Percentiles rank a stretch among this genome's conserved stretches.
These are phyloP conservation scores for Neurospora sp. DNA, from an alignment of 495 filamentous ascomycete genomes.

Conservation along the genomic window DNA sequence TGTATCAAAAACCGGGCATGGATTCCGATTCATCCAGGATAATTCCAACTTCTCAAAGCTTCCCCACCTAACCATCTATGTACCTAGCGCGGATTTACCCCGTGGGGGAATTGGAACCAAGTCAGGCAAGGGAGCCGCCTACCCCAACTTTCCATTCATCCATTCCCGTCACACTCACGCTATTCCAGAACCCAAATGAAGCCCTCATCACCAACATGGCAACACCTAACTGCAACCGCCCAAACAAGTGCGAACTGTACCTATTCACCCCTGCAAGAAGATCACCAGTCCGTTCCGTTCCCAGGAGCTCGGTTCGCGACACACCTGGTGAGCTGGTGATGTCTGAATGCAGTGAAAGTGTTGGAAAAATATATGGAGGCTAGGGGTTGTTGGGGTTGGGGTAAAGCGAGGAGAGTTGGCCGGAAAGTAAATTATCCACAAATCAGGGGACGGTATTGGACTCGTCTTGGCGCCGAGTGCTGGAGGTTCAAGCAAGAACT, in stretches of 20 bases:
- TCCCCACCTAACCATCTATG: background rate
- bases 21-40: background rate
- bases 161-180: no score
- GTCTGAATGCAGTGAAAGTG: background rate
- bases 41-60: background rate
- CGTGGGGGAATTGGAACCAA: background rate
- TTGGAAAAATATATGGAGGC: background rate
- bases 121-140: background rate
- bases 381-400: background rate
- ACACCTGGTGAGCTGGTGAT: background rate
- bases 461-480: background rate
- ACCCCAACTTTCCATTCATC: background rate
- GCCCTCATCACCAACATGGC: background rate
- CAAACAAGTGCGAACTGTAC: background rate
- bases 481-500: background rate
- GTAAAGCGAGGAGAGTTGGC: background rate
- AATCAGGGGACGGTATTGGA: background rate
- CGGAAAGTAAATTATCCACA: slow-evolving; percentile 8
- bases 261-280: background rate
- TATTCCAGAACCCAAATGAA: background rate
- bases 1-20: background rate
- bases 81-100: background rate
- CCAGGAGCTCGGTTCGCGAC: background rate
- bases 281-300: background rate
- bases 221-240: background rate